Percentiles rank a stretch among this genome's conserved stretches.
phyloP scores from a whole-genome alignment of 73 alveolate genomes.

The Paramecium sexaurelia region DNA sequence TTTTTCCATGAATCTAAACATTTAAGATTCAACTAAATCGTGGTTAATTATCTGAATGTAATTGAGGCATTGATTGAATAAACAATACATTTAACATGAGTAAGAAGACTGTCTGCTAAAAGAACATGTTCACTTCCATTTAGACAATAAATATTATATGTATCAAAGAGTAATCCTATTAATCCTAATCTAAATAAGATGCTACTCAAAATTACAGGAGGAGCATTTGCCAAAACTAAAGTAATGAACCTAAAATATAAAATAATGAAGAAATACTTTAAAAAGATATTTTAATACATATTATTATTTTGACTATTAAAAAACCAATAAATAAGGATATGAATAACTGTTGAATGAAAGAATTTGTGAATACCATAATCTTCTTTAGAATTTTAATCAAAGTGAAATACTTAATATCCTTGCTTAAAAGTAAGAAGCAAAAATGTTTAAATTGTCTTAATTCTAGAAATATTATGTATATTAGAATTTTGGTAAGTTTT shows the following conservation, averaged over 20 bases:
- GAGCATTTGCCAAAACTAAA: background rate
- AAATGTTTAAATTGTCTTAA: background rate
- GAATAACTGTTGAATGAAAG: constrained; percentile 21
- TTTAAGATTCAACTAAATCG: background rate
- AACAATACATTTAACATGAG: constrained; percentile 4
- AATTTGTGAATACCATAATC: background rate
- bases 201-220: background rate
- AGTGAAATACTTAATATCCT: background rate
- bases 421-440: background rate
- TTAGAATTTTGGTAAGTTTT: background rate
- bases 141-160: background rate
- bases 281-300: background rate
- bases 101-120: background rate
- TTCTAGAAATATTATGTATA: background rate
- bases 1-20: constrained; percentile 26
- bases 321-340: background rate
- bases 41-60: background rate
- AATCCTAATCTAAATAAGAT: constrained; percentile 11
- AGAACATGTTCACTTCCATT: constrained; percentile 22
- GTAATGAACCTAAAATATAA: background rate
- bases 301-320: background rate
- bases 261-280: background rate
- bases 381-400: background rate
- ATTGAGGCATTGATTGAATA: constrained; percentile 4
- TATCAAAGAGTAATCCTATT: background rate